Base-by-base conservation (phyloP, 139 green algal species). In the Chlorella sp. region DNA sequence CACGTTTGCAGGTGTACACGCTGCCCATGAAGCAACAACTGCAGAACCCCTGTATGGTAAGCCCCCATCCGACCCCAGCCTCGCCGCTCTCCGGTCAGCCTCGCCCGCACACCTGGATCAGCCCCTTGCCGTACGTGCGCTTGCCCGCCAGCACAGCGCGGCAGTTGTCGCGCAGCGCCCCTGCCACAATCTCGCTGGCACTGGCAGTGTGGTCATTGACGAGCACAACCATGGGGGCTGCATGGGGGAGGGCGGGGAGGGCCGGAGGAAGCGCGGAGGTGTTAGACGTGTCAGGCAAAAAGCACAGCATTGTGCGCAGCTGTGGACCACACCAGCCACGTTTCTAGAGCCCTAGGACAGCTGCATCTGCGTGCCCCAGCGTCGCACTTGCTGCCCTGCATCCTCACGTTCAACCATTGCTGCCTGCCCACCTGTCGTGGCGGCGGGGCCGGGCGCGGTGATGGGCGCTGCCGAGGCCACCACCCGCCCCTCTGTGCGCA, bases 81-180 rank as follows among this genome's bases (percentile, higher is more conserved):
- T 54, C 46, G 7, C 11, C 46, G 11, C 46, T 54, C 60, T 3
- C 60, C n/a, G 2, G 16, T 17, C 64, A 70, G 13, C 30, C 64
- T 30, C 32, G 0, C 64, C 20, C 28, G 41, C 64, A 70, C 77
- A 83, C 94, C 90, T 99, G 97, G 68, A 99, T 99, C 0, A 99
- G 90, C 32, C 96, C 96, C 87, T 99, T 99, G 81, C 97, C 97
- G 83, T 97, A 99, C 9, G 97, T 99, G 24, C 88, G 85, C 46
- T 85, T 83, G 36, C 87, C 87, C 13, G 96, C 96, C 30, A 99
- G 89, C 62, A 97, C 92, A 0, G 94, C 97, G 16, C 97, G 86
- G 90, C 97, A 98, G 92, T 99, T 99, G 89, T 99, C 97, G 8
- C 92, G 90, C 86, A 99, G 88, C n/a, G 97, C 97, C 0, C 95